Percentiles rank a stretch among this genome's conserved stretches.
These are phyloP conservation scores for Colletotrichum scovillei DNA, from an alignment of 2,329 filamentous ascomycete genomes.

Conservation along the genomic window DNA sequence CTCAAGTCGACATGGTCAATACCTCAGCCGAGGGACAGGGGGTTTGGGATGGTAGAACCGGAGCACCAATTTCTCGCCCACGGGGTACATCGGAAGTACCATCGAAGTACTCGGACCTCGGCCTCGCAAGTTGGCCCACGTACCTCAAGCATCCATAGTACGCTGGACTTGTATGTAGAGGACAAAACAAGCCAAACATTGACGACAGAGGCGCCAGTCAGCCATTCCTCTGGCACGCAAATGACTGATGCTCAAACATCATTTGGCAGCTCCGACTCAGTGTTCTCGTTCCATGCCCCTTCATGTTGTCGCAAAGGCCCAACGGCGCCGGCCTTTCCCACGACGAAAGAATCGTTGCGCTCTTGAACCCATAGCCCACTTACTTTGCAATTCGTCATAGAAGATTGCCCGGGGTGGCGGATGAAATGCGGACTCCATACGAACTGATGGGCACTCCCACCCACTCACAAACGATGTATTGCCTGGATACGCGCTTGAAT, in stretches of 20 bases:
- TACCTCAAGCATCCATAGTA: neutral
- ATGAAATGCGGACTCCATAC: neutral
- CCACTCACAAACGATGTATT: neutral
- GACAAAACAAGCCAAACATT: neutral
- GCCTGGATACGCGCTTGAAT: constrained; percentile 1
- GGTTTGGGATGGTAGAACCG: neutral
- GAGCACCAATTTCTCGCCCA: neutral
- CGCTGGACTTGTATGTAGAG: neutral
- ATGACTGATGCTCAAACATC: constrained; percentile 9
- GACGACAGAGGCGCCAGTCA: neutral
- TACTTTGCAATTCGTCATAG: neutral
- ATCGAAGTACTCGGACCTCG: neutral
- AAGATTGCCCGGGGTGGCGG: neutral
- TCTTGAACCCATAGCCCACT: neutral
- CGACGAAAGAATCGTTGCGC: no score
- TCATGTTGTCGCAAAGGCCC: neutral
- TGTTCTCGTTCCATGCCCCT: neutral
- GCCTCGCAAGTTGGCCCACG: neutral
- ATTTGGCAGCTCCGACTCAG: neutral
- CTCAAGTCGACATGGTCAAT: constrained; percentile 2
- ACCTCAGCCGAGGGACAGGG: constrained; percentile 3
- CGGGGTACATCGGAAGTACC: constrained; percentile 2
- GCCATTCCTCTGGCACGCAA: constrained; percentile 12
- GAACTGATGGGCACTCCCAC: constrained; percentile 1
- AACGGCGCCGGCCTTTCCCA: neutral